Evolutionary conservation across 139 green algal species (phyloP).

Genomic region (Auxenochlorella pyrenoidosa): DNA sequence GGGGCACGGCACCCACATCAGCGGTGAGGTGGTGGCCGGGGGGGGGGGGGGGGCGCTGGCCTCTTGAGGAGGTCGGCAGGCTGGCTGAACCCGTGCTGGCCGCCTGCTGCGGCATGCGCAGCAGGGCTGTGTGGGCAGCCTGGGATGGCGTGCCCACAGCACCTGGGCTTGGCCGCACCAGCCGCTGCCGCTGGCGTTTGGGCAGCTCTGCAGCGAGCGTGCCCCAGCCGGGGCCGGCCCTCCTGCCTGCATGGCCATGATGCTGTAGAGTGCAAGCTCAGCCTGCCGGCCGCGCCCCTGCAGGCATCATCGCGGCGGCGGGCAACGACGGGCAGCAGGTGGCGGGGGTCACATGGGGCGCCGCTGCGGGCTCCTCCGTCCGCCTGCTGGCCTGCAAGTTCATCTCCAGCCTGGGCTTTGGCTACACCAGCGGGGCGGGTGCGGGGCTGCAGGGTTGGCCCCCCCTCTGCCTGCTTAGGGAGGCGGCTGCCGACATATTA

Average conservation of each 20-base stretch:
- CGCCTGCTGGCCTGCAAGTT: slow-evolving; percentile 42
- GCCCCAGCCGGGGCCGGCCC: too few relatives aligned
- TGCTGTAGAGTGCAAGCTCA: neutral
- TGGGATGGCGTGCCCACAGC: neutral
- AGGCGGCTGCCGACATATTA: too few relatives aligned
- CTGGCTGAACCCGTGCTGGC: too few relatives aligned
- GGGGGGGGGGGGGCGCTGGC: too few relatives aligned
- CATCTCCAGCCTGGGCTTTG: slow-evolving; percentile 21
- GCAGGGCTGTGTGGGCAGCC: neutral
- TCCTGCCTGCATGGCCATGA: neutral
- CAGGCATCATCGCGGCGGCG: slow-evolving; percentile 22
- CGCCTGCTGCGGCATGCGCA: too few relatives aligned
- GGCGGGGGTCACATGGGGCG: slow-evolving; percentile 24
- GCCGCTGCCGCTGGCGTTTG: too few relatives aligned
- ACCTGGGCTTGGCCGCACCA: neutral
- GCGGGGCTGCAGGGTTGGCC: neutral
- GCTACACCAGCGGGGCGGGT: slow-evolving; percentile 8
- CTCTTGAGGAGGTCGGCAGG: too few relatives aligned
- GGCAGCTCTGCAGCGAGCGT: too few relatives aligned
- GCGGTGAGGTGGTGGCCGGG: neutral
- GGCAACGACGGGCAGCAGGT: slow-evolving; percentile 21
- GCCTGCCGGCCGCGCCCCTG: neutral
- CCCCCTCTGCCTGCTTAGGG: too few relatives aligned
- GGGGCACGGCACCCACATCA: slow-evolving; percentile 34
- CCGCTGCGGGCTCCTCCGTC: slow-evolving; percentile 8